Percentiles rank a stretch among this genome's conserved stretches.
Evolutionary conservation across 495 filamentous ascomycete species (phyloP).

Genomic region (Hypoxylon cercidicola): DNA sequence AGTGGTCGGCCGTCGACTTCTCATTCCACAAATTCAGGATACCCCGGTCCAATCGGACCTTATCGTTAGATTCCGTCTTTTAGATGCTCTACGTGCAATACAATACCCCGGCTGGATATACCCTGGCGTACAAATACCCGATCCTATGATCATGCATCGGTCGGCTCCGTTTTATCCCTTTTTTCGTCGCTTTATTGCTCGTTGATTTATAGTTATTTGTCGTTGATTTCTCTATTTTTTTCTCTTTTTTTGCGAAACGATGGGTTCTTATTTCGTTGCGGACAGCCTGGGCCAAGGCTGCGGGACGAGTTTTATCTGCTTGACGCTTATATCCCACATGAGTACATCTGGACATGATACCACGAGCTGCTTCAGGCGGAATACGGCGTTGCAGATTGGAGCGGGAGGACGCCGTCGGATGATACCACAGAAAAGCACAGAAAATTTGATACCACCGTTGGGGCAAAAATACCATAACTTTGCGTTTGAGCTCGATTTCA

Average conservation of each 20-base stretch:
- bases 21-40: constrained; percentile 92
- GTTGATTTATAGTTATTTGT: constrained; percentile 40
- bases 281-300: constrained; percentile 34
- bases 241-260: constrained; percentile 10
- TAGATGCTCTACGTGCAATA: constrained; percentile 57
- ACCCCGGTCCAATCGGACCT: constrained; percentile 88
- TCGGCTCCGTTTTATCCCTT: constrained; percentile 57
- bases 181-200: constrained; percentile 27
- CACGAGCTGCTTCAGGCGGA: constrained; percentile 47
- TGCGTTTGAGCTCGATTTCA: constrained; percentile 34
- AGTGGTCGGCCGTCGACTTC: constrained; percentile 92
- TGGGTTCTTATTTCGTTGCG: constrained; percentile 17
- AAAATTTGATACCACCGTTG: constrained; percentile 41
- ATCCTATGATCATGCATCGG: constrained; percentile 66
- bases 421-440: constrained; percentile 51
- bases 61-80: constrained; percentile 73
- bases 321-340: constrained; percentile 48
- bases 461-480: constrained; percentile 40
- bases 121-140: constrained; percentile 63
- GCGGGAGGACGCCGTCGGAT: constrained; percentile 46
- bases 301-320: constrained; percentile 37
- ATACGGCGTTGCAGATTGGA: constrained; percentile 50
- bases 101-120: constrained; percentile 68
- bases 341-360: constrained; percentile 51
- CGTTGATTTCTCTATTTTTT: constrained; percentile 23